Percentiles rank a stretch among this genome's conserved stretches.
These are phyloP conservation scores for Sorghum bicolor DNA, from an alignment of 176 grass and related monocot species.

Conservation along the genomic window Sorghum_bicolor_NCBIv3 NC_012873.2:63624501-63625000, in stretches of 20 bases:
- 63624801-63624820: background rate
- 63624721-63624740: background rate
- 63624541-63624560: no score
- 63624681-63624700: no score
- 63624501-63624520: no score
- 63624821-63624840: background rate
- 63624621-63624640: no score
- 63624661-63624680: no score
- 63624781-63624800: background rate
- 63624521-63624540: no score
- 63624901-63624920: background rate
- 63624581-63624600: no score
- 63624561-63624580: no score
- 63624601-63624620: no score
- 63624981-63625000: conserved; percentile 97
- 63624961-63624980: conserved; percentile 37
- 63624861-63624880: background rate
- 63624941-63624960: background rate
- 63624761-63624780: background rate
- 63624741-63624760: background rate
- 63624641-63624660: no score
- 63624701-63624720: background rate
- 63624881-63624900: conserved; percentile 3
- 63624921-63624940: background rate
- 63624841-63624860: background rate